Conservation (phyloP, 345 rosid species). For the Abelmoschus esculentus region DNA sequence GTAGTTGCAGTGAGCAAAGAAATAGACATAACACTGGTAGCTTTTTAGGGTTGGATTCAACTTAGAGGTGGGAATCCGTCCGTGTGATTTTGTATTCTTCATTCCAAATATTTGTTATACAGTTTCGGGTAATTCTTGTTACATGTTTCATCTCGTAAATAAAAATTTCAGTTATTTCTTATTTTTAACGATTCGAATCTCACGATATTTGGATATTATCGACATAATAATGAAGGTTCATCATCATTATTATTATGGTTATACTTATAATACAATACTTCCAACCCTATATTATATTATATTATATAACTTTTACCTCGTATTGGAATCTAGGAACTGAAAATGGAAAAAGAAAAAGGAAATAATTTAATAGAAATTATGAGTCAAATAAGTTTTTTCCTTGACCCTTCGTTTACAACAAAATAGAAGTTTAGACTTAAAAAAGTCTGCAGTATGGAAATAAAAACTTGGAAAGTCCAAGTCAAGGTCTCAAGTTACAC, state of each 20-base stretch:
- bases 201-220: too few species aligned
- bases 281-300: neutral
- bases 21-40: neutral
- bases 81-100: too few species aligned
- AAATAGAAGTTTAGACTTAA: too few species aligned
- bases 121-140: too few species aligned
- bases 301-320: neutral
- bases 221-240: too few species aligned
- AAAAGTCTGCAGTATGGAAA: neutral
- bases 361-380: neutral
- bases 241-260: too few species aligned
- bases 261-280: neutral
- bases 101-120: too few species aligned
- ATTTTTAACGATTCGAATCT: too few species aligned
- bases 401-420: too few species aligned
- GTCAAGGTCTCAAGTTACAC: conserved; percentile 1
- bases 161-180: too few species aligned
- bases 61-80: neutral
- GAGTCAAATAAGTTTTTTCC: too few species aligned
- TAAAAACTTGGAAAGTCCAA: neutral
- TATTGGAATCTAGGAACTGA: neutral
- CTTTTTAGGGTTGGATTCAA: neutral
- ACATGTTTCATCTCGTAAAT: too few species aligned
- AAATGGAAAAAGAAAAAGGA: neutral
- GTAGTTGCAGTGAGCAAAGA: neutral